These are phyloP conservation scores for Chlamydomonas schloesseri DNA, from an alignment of 139 green algal genomes.

Conservation along the genomic window DNA sequence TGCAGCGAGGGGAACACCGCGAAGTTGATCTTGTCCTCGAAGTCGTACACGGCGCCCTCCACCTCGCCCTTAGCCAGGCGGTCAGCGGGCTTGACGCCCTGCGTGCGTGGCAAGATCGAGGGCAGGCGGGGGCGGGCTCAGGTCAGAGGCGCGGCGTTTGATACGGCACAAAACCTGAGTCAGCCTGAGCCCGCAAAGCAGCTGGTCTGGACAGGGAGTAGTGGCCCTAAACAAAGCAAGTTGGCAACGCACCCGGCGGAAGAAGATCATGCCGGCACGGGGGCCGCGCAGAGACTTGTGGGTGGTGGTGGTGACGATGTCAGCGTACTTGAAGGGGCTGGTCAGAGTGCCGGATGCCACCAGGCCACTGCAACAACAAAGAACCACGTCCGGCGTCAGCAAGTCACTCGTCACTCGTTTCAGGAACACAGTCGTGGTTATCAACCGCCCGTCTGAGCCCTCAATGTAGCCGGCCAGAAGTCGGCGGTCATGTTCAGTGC, in stretches of 20 bases:
- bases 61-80: constrained; percentile 75
- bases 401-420: no score
- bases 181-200: no score
- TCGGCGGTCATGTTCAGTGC: no score
- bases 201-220: no score
- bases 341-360: constrained; percentile 86
- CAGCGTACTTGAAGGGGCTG: constrained; percentile 92
- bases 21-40: constrained; percentile 98
- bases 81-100: constrained; percentile 78
- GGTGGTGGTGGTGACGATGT: constrained; percentile 99
- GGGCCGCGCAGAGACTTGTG: constrained; percentile 97
- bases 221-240: no score
- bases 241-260: constrained; percentile 78
- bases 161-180: no score
- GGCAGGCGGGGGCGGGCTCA: neutral
- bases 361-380: constrained; percentile 74
- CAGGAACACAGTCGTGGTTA: no score
- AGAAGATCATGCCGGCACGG: constrained; percentile 98
- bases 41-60: constrained; percentile 78
- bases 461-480: no score
- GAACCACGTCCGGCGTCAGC: neutral
- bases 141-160: no score
- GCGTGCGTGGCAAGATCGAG: neutral
- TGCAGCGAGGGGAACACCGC: constrained; percentile 93
- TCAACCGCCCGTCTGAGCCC: no score